Evolutionary conservation across 495 filamentous ascomycete genomes (phyloP).

Genomic region (Penicillium manginii): DNA sequence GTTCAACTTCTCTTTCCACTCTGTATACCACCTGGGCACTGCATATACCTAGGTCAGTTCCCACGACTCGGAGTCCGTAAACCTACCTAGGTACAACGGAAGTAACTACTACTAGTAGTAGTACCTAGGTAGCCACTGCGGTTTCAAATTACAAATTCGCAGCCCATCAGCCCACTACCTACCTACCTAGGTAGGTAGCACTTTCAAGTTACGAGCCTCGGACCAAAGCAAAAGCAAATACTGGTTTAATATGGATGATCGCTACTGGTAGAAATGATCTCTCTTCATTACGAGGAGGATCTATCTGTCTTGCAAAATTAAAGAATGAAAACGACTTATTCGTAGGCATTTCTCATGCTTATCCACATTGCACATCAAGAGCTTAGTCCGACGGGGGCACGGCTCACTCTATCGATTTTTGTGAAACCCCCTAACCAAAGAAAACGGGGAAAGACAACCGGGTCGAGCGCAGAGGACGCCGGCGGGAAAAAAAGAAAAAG

Average conservation of each 20-base stretch:
- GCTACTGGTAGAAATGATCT: not conserved
- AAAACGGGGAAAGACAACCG: slow-evolving; percentile 31
- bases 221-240: too few relatives aligned
- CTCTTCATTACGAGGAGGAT: not conserved
- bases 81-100: too few relatives aligned
- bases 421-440: slow-evolving; percentile 35
- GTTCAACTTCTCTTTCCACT: slow-evolving; percentile 9
- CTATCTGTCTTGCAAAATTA: not conserved
- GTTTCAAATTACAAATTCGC: too few relatives aligned
- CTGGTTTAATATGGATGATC: too few relatives aligned
- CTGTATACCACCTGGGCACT: too few relatives aligned
- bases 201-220: too few relatives aligned
- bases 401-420: slow-evolving; percentile 36
- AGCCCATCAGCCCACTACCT: too few relatives aligned
- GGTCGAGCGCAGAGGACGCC: slow-evolving; percentile 31
- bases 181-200: too few relatives aligned
- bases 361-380: slow-evolving; percentile 41
- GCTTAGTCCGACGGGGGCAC: slow-evolving; percentile 25
- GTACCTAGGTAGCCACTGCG: too few relatives aligned
- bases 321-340: slow-evolving; percentile 20
- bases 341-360: slow-evolving; percentile 42
- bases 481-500: slow-evolving; percentile 25
- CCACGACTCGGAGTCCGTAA: too few relatives aligned
- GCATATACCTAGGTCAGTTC: too few relatives aligned
- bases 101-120: too few relatives aligned